Percentiles rank a stretch among this genome's conserved stretches.
phyloP scores from a whole-genome alignment of 2,329 filamentous ascomycete species.

The Ilyonectria mors-panacis region DNA sequence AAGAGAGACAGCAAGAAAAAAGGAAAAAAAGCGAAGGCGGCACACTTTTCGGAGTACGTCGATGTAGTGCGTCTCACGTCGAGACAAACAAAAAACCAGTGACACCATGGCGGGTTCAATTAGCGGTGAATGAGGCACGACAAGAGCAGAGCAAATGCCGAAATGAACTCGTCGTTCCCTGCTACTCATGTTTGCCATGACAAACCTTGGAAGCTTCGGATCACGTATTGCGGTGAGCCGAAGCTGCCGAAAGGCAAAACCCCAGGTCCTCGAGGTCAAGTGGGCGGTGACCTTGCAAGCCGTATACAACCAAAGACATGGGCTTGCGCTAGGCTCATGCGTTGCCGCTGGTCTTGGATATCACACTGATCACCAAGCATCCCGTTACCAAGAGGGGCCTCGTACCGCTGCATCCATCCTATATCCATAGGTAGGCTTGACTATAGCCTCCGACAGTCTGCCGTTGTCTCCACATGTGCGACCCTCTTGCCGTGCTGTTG shows the following conservation, averaged over 20 bases:
- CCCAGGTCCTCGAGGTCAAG: constrained; percentile 9
- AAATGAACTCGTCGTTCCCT: constrained; percentile 24
- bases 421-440: background rate
- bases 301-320: constrained; percentile 19
- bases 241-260: constrained; percentile 26
- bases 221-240: constrained; percentile 38
- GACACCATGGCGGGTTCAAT: constrained; percentile 31
- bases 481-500: constrained; percentile 23
- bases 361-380: constrained; percentile 4
- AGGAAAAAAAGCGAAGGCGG: constrained; percentile 5
- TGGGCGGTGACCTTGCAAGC: background rate
- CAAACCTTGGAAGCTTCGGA: constrained; percentile 31
- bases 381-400: constrained; percentile 5
- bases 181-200: constrained; percentile 33
- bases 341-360: constrained; percentile 12
- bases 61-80: constrained; percentile 27
- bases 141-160: constrained; percentile 25
- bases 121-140: constrained; percentile 32
- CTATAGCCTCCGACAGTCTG: constrained; percentile 5
- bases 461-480: constrained; percentile 12
- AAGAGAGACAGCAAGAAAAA: constrained; percentile 34
- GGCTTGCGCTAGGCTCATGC: constrained; percentile 23
- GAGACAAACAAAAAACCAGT: constrained; percentile 21
- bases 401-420: background rate
- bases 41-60: constrained; percentile 5